Evolutionary conservation across 2,329 filamentous ascomycete species (phyloP).

Genomic region (Fusarium multiceps): DNA sequence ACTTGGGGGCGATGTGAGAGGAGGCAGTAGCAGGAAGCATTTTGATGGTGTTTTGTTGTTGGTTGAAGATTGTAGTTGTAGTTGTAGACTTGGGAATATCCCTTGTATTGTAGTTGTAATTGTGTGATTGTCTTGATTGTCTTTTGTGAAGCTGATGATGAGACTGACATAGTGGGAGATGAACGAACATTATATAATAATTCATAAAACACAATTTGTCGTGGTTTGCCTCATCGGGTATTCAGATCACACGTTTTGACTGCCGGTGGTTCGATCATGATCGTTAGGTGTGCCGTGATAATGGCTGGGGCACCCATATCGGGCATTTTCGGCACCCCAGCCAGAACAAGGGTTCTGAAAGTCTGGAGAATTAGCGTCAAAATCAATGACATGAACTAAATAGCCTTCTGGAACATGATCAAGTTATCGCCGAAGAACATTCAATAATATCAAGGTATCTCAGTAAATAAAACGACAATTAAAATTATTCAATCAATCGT

Average conservation of each 20-base stretch:
- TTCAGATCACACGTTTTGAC: conserved; percentile 35
- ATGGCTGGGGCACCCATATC: neutral
- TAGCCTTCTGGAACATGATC: neutral
- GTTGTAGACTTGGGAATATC: neutral
- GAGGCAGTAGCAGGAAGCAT: conserved; percentile 35
- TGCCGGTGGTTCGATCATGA: conserved; percentile 41
- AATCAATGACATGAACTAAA: neutral
- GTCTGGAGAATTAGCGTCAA: conserved; percentile 11
- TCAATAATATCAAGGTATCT: too few relatives aligned
- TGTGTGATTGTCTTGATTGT: neutral
- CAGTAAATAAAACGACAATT: neutral
- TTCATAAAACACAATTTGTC: neutral
- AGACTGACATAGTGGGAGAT: neutral
- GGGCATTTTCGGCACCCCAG: neutral
- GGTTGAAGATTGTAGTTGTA: neutral
- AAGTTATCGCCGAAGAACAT: too few relatives aligned
- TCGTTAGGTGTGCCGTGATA: conserved; percentile 28
- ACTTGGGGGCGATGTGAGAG: conserved; percentile 31
- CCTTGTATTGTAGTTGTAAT: neutral
- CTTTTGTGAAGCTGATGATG: neutral
- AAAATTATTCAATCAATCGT: neutral
- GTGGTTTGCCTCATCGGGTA: conserved; percentile 5
- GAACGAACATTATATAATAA: conserved; percentile 30
- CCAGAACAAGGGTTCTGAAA: neutral
- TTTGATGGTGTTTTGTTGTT: conserved; percentile 2